phyloP scores from a whole-genome alignment of 129 eudicot species.

The Dittrichia graveolens region DNA sequence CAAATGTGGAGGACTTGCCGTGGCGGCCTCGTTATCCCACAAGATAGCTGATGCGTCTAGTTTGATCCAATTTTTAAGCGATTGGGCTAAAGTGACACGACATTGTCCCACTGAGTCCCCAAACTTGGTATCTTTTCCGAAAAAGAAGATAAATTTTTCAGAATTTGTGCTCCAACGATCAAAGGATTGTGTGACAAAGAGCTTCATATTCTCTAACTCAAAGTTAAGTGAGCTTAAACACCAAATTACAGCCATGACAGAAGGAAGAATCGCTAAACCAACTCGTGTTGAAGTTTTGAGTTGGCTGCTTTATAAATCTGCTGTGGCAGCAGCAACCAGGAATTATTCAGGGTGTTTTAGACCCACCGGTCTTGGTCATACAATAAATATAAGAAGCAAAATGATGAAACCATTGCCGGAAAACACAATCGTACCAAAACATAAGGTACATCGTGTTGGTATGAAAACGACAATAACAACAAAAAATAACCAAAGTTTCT shows the following conservation, averaged over 20 bases:
- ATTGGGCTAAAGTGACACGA: constrained; percentile 3
- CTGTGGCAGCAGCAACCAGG: neutral
- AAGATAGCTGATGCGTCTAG: neutral
- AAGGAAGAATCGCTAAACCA: neutral
- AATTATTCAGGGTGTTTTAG: neutral
- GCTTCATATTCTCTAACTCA: neutral
- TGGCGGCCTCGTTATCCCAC: neutral
- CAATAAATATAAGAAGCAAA: neutral
- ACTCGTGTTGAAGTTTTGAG: neutral
- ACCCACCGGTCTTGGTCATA: neutral
- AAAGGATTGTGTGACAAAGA: neutral
- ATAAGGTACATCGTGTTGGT: no score
- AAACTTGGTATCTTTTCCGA: neutral
- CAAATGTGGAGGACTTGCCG: neutral
- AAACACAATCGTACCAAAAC: no score
- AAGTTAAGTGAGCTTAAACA: neutral
- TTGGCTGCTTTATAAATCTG: constrained; percentile 2
- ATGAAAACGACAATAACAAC: no score
- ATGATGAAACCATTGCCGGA: neutral
- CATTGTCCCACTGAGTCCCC: neutral
- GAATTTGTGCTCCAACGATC: neutral
- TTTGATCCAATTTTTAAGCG: neutral
- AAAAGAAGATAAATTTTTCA: neutral
- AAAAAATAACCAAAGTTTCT: no score
- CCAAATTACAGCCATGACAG: neutral